phyloP scores from a whole-genome alignment of 2,329 filamentous ascomycete genomes.

The Talaromyces marneffei region DNA sequence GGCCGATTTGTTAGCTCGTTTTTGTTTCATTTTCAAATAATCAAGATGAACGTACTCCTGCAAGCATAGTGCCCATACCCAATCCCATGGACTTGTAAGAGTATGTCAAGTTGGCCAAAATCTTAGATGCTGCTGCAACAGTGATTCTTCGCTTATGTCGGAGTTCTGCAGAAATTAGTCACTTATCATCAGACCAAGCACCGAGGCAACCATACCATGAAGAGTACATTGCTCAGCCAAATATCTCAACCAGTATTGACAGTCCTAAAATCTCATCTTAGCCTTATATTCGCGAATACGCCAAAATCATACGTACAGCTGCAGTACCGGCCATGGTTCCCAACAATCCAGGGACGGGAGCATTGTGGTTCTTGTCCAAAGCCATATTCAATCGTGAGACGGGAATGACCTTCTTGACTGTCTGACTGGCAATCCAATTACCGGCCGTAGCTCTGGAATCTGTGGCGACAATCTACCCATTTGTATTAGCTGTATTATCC shows the following conservation, averaged over 20 bases:
- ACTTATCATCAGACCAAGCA: background rate
- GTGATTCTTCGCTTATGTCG: conserved; percentile 98
- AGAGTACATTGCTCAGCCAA: conserved; percentile 98
- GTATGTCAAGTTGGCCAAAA: conserved; percentile 97
- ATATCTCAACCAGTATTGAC: conserved; percentile 99
- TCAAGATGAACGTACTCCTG: conserved; percentile 79
- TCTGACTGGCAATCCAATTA: conserved; percentile 99
- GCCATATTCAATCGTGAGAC: conserved; percentile 37
- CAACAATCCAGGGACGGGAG: conserved; percentile 54
- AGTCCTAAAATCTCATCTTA: conserved; percentile 57
- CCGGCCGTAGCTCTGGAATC: conserved; percentile 95
- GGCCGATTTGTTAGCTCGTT: background rate
- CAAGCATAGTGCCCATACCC: conserved; percentile 99
- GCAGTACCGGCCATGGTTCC: conserved; percentile 98
- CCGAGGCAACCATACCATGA: conserved; percentile 52
- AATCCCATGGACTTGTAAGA: conserved; percentile 98
- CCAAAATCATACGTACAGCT: conserved; percentile 52
- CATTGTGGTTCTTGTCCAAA: conserved; percentile 31
- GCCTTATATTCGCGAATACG: background rate
- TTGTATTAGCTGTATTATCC: background rate
- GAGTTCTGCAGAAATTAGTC: conserved; percentile 53
- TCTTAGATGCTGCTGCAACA: conserved; percentile 94
- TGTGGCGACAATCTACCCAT: conserved; percentile 71
- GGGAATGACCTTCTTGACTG: conserved; percentile 95
- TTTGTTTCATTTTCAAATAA: background rate